phyloP scores from a whole-genome alignment of 192 early-diverging fungal species.

The Chytriomyces hyalinus region DNA sequence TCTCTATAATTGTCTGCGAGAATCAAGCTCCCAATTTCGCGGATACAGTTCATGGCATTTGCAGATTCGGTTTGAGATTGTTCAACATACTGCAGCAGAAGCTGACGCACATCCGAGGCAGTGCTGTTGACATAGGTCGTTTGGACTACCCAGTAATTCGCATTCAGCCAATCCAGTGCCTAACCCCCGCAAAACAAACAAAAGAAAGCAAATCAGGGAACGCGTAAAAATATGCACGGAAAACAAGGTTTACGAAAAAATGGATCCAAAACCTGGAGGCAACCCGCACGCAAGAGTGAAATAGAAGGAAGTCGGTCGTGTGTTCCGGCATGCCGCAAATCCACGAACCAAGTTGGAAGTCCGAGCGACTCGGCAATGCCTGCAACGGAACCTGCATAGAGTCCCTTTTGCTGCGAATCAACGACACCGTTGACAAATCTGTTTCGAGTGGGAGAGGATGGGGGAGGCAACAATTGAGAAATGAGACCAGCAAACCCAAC shows the following conservation, averaged over 20 bases:
- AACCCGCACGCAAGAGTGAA: slow-evolving; percentile 45
- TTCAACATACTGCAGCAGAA: slow-evolving; percentile 7
- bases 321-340: slow-evolving; percentile 61
- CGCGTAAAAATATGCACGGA: not conserved
- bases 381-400: slow-evolving; percentile 52
- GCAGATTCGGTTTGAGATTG: not conserved
- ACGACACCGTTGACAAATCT: slow-evolving; percentile 67
- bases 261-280: slow-evolving; percentile 38
- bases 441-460: not conserved
- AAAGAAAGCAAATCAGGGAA: too few relatives aligned
- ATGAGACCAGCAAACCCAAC: not conserved
- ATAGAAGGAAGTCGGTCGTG: slow-evolving; percentile 59
- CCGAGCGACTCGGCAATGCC: slow-evolving; percentile 56
- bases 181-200: slow-evolving; percentile 1
- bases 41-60: not conserved
- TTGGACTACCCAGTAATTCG: slow-evolving; percentile 56
- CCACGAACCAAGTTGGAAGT: slow-evolving; percentile 65
- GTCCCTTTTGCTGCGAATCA: slow-evolving; percentile 54
- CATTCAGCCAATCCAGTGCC: slow-evolving; percentile 57
- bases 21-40: slow-evolving; percentile 34
- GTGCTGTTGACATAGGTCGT: slow-evolving; percentile 45
- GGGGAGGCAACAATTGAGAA: not conserved
- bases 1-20: slow-evolving; percentile 45
- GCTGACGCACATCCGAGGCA: slow-evolving; percentile 14
- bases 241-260: not conserved